These are phyloP conservation scores for Xerocomus spinulosus DNA, from an alignment of 768 basidiomycete genomes.

Conservation along the genomic window DNA sequence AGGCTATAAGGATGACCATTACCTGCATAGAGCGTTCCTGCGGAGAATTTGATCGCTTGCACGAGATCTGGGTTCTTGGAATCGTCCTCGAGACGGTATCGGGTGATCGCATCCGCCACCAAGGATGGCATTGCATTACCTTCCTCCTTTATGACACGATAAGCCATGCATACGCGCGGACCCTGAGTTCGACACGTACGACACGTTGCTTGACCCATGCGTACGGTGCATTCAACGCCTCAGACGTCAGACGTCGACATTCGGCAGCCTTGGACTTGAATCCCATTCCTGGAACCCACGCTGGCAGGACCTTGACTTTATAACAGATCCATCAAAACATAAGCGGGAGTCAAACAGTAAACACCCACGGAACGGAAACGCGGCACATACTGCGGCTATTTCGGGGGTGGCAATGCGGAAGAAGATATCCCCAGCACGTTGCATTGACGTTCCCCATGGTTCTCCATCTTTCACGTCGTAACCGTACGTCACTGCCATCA, in stretches of 20 bases:
- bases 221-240: conserved; percentile 12
- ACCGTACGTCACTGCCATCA: conserved; percentile 18
- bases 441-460: conserved; percentile 6
- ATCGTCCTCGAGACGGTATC: conserved; percentile 4
- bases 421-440: conserved; percentile 6
- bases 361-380: conserved; percentile 15
- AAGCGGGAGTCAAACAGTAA: not conserved
- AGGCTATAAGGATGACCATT: not conserved
- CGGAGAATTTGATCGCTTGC: conserved; percentile 15
- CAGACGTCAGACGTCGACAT: conserved; percentile 5
- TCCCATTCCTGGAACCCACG: conserved; percentile 26
- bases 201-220: conserved; percentile 6
- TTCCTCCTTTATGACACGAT: conserved; percentile 1
- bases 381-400: conserved; percentile 1
- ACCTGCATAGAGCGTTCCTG: conserved; percentile 19
- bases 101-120: conserved; percentile 14
- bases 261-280: conserved; percentile 16
- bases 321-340: not conserved
- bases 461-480: conserved; percentile 7
- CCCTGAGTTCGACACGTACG: not conserved
- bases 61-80: conserved; percentile 9
- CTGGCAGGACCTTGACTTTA: conserved; percentile 17
- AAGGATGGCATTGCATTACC: conserved; percentile 11
- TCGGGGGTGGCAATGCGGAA: not conserved
- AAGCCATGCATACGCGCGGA: not conserved